A percentile compares a stretch with the other conserved stretches of the same genome.
These are phyloP conservation scores for Salvia splendens DNA, from an alignment of 257 asterid species.

Conservation along the genomic window DNA sequence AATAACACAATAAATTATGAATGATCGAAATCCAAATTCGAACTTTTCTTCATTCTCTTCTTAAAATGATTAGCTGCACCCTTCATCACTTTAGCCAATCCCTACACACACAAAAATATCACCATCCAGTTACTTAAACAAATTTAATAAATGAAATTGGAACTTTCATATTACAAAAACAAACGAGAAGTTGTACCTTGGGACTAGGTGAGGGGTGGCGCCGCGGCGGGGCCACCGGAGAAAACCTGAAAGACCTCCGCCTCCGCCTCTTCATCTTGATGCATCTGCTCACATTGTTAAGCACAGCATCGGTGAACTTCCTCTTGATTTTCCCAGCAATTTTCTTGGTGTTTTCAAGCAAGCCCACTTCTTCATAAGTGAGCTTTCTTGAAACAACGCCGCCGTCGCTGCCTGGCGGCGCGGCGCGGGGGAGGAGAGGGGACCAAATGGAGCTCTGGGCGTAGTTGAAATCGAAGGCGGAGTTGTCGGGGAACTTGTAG, in stretches of 20 bases:
- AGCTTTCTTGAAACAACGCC: constrained; percentile 45
- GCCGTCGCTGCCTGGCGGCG: constrained; percentile 17
- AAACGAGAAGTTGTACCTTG: constrained; percentile 44
- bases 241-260: constrained; percentile 43
- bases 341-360: constrained; percentile 47
- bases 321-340: constrained; percentile 54
- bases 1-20: constrained; percentile 25
- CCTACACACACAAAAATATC: constrained; percentile 32
- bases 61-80: constrained; percentile 76
- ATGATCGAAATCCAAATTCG: constrained; percentile 34
- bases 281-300: constrained; percentile 41
- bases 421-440: constrained; percentile 61
- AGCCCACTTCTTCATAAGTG: constrained; percentile 34
- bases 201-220: constrained; percentile 43
- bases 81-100: constrained; percentile 66
- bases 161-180: too few species aligned
- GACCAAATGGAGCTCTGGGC: constrained; percentile 97
- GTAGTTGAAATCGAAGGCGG: constrained; percentile 84
- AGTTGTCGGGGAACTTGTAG: constrained; percentile 77
- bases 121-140: too few species aligned
- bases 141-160: too few species aligned
- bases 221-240: constrained; percentile 39
- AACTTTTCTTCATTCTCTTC: constrained; percentile 52
- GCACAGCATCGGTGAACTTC: constrained; percentile 46
- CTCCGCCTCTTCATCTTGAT: constrained; percentile 46